phyloP scores from a whole-genome alignment of 768 basidiomycete species.

The Coprinopsis marcescibilis region DNA sequence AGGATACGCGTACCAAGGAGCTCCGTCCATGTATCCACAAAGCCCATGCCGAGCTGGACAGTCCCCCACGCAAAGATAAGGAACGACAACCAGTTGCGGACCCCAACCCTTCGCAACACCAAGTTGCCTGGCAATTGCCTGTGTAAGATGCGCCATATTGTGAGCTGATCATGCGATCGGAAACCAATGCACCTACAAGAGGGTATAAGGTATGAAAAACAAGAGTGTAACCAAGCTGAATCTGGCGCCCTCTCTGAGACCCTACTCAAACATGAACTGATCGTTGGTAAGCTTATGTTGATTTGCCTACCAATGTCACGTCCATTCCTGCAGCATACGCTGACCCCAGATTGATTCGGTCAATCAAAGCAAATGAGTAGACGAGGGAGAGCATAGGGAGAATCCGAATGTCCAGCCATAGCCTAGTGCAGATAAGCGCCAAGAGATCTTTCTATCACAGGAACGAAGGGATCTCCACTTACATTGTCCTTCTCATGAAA shows the following conservation, averaged over 20 bases:
- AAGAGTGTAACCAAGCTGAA: constrained; percentile 38
- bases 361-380: constrained; percentile 39
- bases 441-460: no score
- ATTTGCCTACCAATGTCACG: constrained; percentile 25
- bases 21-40: constrained; percentile 34
- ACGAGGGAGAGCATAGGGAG: constrained; percentile 35
- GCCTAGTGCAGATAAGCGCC: no score
- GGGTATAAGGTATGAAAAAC: constrained; percentile 41
- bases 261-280: constrained; percentile 21
- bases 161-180: neutral
- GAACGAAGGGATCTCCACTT: no score
- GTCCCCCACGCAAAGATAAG: constrained; percentile 38
- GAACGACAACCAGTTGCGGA: constrained; percentile 39
- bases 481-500: no score
- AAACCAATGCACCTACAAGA: constrained; percentile 28
- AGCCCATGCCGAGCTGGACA: constrained; percentile 41
- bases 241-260: constrained; percentile 27
- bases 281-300: neutral
- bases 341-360: constrained; percentile 39
- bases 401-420: constrained; percentile 37
- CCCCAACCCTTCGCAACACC: constrained; percentile 36
- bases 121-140: constrained; percentile 44
- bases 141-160: constrained; percentile 6
- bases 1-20: constrained; percentile 36
- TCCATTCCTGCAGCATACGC: constrained; percentile 44